Base-by-base conservation (phyloP, 768 basidiomycete species). In the Lepiota venenata region DNA sequence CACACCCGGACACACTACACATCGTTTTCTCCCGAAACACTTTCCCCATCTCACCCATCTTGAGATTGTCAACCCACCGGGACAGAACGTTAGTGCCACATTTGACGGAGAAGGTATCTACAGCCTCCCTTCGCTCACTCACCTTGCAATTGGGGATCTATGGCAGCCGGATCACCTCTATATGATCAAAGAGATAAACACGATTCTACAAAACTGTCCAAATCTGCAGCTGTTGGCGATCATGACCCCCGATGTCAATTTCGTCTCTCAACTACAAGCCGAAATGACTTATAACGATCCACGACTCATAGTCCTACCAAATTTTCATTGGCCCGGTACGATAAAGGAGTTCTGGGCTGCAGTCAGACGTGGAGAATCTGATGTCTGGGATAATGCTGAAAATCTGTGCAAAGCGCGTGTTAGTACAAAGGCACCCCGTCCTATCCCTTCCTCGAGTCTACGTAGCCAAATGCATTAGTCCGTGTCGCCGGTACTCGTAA, bases 131-230 rank as follows among this genome's bases (percentile, higher is more conserved):
- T 44, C 56, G 14, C 59, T 73, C 21, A 70, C 69, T 4, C 69
- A 73, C 58, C 56, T 71, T 14, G 64, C 66, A 2, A 47, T 73
- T 6, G 69, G 71, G 2, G 60, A 65, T 27, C 55, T 71, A 8
- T 57, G 52, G 35, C 50, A 47, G 2, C 16, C 29, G 10, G 50
- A 56, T 4, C 62, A 68, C 39, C 25, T 29, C 0, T 50, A 63
- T 22, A 44, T 66, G 39, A 37, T 66, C 41, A 47, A 50, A 3
- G 58, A 62, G n/a, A 56, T 70, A 45, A 54, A 42, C 16, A 45
- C 37, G 7, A 54, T 69, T 11, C 58, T 67, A 1, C 49, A 43
- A 8, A 50, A 56, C 4, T 62, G 55, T 20, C 58, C 55, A 16
- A 49, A 52, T 12, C 57, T 71, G 9, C 41, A 62, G 41, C 56